Conservation (phyloP, 257 asterid species). For the Henckelia pumila region DNA sequence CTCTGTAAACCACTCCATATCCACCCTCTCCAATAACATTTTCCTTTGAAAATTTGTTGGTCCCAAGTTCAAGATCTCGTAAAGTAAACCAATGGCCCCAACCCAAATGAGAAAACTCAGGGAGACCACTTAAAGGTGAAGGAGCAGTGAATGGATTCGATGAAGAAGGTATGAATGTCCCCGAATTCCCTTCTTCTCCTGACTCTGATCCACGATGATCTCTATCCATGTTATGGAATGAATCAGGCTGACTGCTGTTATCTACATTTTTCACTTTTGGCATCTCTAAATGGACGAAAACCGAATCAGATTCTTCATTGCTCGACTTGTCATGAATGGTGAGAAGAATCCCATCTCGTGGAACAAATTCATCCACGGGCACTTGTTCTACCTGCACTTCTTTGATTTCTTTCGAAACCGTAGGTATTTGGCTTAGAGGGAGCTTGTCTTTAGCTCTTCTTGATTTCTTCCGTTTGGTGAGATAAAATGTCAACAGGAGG, state of each 20-base stretch:
- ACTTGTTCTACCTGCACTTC: constrained; percentile 51
- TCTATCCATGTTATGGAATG: constrained; percentile 43
- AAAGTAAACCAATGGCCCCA: constrained; percentile 40
- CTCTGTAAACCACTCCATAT: constrained; percentile 34
- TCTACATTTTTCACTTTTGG: constrained; percentile 36
- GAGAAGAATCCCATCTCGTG: constrained; percentile 40
- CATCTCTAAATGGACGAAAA: constrained; percentile 42
- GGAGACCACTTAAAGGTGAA: constrained; percentile 12
- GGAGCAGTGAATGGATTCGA: constrained; percentile 1
- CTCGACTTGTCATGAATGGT: constrained; percentile 45
- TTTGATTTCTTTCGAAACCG: constrained; percentile 49
- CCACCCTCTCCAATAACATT: constrained; percentile 40
- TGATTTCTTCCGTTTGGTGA: constrained; percentile 46
- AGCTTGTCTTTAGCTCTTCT: constrained; percentile 31
- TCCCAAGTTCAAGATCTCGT: constrained; percentile 36
- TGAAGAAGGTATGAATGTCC: constrained; percentile 9
- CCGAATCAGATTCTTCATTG: constrained; percentile 42
- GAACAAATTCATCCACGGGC: constrained; percentile 37
- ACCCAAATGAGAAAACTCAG: constrained; percentile 37
- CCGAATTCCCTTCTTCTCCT: constrained; percentile 19
- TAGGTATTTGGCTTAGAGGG: constrained; percentile 46
- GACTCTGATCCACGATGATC: constrained; percentile 35
- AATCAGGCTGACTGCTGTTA: constrained; percentile 38
- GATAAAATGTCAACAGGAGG: constrained; percentile 41
- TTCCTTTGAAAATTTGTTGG: constrained; percentile 29